Evolutionary conservation across 305 asterid species (phyloP), one percentile per base, ranked within the genome.

Genomic region (Fraxinus xanthoxyloides): DNA sequence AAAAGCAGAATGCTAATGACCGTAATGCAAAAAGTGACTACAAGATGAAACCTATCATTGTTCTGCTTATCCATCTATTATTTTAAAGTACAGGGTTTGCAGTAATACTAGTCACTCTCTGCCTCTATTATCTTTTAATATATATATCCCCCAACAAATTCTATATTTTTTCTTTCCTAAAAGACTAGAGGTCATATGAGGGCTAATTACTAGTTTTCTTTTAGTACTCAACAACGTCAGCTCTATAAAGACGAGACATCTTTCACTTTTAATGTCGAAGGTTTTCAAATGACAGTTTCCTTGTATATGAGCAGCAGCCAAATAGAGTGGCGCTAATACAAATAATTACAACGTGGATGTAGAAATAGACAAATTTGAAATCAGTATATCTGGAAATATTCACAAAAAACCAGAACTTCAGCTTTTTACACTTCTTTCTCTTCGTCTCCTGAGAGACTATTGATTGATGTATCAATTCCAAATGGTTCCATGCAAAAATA

Each of bases 1-100:
- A 63, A 73, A 51, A 61, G 48, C 35, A 67, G 81, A 34, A 36
- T 78, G 77, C 43, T 70, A 61, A 7, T 77, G 23, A 75, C 72
- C 77, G 30, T 48, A 82, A 24, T 38, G 61, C 78, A 65, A 7
- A 31, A 36, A 79, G 81, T 46, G 36, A 59, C 35, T 67, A 67
- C 56, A 59, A 23, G 72, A 56, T 19, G 28, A 56, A 56, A 19
- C 28, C 72, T 63, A 63, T 63, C 72, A 21, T 24, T 24, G 17
- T 63, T 23, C 34, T 63, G 72, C 31, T 23, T 24, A 63, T 21
- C 72, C 32, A 63, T 63, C 72, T 63, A 24, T 63, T 63, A 10
- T 9, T 63, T 63, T 63, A 1, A 23, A 61, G 70, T 24, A 2
- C 30, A 63, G 72, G 7, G 4, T 63, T 9, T 23, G 72, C 31